These are phyloP conservation scores for Amesomyces nigricolor DNA, from an alignment of 2,329 filamentous ascomycete species.

Conservation along the genomic window DNA sequence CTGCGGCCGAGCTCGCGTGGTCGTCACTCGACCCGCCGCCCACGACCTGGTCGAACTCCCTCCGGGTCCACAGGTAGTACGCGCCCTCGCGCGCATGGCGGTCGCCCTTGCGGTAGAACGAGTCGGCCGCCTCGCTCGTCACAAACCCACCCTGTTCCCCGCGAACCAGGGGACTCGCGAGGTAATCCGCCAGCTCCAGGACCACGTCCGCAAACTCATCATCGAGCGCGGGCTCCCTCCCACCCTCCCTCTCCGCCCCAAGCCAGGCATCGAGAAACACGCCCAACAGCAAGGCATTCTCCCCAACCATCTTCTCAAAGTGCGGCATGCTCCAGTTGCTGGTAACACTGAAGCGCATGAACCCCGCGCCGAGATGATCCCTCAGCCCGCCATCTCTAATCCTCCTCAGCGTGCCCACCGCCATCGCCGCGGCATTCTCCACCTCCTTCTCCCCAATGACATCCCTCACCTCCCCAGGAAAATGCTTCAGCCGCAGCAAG, in stretches of 20 bases:
- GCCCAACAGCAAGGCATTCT: conserved; percentile 79
- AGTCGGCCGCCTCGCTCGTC: conserved; percentile 88
- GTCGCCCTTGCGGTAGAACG: conserved; percentile 66
- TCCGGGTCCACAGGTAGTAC: conserved; percentile 88
- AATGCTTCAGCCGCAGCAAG: conserved; percentile 66
- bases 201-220: conserved; percentile 72
- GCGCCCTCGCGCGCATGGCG: conserved; percentile 83
- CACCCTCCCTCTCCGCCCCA: neutral
- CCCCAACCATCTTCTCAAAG: conserved; percentile 95
- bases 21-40: conserved; percentile 42
- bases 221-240: conserved; percentile 34
- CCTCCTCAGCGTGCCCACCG: conserved; percentile 68
- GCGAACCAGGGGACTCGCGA: conserved; percentile 65
- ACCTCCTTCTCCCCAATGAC: conserved; percentile 83
- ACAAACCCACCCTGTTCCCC: conserved; percentile 69
- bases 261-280: conserved; percentile 85
- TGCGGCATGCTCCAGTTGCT: conserved; percentile 89
- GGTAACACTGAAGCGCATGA: conserved; percentile 78
- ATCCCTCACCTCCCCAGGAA: conserved; percentile 68
- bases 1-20: conserved; percentile 66
- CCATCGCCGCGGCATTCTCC: conserved; percentile 69
- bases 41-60: conserved; percentile 76
- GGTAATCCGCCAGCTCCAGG: conserved; percentile 79
- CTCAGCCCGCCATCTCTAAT: conserved; percentile 56
- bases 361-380: conserved; percentile 53